phyloP scores from a whole-genome alignment of 345 rosid genomes.

The Gossypium longicalyx region DNA sequence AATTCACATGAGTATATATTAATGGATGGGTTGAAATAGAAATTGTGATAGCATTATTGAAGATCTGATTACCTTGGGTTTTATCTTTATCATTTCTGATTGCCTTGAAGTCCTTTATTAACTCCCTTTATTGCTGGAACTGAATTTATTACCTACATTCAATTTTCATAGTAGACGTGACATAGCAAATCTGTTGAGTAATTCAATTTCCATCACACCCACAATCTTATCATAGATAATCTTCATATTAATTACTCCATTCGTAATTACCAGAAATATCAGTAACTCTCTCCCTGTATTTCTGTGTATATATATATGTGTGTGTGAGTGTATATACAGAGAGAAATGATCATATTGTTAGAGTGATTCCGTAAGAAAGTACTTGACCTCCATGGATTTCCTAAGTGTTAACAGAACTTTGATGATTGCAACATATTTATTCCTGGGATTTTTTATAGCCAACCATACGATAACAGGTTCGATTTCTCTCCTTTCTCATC shows the following conservation, averaged over 20 bases:
- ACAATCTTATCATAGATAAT: background rate
- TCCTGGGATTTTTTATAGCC: background rate
- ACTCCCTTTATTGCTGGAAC: background rate
- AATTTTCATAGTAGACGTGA: background rate
- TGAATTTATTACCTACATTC: background rate
- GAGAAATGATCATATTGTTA: background rate
- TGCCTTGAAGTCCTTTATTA: background rate
- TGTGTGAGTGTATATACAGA: background rate
- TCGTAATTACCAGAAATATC: background rate
- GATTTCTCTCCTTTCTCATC: no score
- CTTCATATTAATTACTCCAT: background rate
- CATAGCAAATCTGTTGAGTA: background rate
- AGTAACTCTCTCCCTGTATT: background rate
- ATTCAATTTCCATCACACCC: background rate
- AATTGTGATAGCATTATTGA: no score
- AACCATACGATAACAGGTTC: background rate
- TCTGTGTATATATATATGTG: background rate
- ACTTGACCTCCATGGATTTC: background rate
- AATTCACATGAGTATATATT: no score
- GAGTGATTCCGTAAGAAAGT: background rate
- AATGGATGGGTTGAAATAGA: no score
- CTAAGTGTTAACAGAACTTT: background rate
- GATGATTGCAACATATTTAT: background rate
- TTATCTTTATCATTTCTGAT: no score
- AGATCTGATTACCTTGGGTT: background rate